Conservation (phyloP, 2,329 filamentous ascomycete species). For the Neofusicoccum ribis region DNA sequence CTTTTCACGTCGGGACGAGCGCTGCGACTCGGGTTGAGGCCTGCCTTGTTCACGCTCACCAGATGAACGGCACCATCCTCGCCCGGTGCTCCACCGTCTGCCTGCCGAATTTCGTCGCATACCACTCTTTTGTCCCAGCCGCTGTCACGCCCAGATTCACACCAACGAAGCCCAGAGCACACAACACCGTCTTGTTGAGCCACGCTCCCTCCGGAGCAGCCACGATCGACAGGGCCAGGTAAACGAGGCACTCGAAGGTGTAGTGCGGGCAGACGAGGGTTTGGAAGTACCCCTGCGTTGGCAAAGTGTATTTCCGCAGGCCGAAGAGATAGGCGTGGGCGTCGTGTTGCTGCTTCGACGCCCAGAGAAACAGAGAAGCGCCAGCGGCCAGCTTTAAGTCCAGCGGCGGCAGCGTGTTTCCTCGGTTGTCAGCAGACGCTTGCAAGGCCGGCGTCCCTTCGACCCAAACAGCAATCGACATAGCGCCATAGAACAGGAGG, state of each 20-base stretch:
- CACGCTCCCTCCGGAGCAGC: conserved; percentile 67
- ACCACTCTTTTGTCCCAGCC: conserved; percentile 75
- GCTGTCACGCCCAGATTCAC: conserved; percentile 84
- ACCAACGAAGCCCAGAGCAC: conserved; percentile 70
- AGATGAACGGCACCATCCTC: conserved; percentile 74
- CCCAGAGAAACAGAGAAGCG: conserved; percentile 65
- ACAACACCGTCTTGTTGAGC: conserved; percentile 72
- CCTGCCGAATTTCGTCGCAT: conserved; percentile 70
- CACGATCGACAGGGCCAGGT: conserved; percentile 72
- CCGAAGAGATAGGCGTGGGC: conserved; percentile 50
- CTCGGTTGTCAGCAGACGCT: not conserved
- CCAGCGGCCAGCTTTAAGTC: conserved; percentile 1
- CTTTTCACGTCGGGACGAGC: not conserved
- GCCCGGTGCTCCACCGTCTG: conserved; percentile 64
- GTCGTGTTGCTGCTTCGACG: conserved; percentile 71
- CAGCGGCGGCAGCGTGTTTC: not conserved
- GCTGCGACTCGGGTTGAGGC: not conserved
- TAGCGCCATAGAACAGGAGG: conserved; percentile 71
- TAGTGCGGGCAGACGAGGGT: conserved; percentile 85
- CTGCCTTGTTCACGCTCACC: conserved; percentile 15
- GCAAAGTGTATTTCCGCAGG: conserved; percentile 68
- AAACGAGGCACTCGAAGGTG: conserved; percentile 81
- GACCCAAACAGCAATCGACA: conserved; percentile 78
- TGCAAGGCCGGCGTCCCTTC: conserved; percentile 57
- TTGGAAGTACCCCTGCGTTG: conserved; percentile 69